Evolutionary conservation across 1,284 basidiomycete species (phyloP), one percentile per base, ranked within the genome.

Genomic region (Heterobasidion occidentale): DNA sequence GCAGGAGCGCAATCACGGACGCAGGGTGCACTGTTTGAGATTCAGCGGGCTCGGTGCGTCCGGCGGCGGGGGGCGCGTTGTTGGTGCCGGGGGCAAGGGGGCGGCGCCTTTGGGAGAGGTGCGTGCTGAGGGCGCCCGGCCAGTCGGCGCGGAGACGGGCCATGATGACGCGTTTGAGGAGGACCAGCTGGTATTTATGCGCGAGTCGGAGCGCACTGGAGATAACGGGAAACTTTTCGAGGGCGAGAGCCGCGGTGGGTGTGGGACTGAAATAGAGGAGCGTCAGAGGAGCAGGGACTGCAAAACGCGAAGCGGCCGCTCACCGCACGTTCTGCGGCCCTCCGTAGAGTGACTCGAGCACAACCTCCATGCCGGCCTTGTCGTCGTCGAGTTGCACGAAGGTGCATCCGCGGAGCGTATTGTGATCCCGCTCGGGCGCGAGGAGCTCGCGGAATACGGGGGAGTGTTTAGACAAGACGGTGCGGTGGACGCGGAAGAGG

Each of bases 11-110:
- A 57, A 67, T 65, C 35, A 65, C 64, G 46, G 53, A 56, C 15
- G 64, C 65, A 8, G 67, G 67, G 49, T 66, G 63, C 9, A 67
- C 61, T 56, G 63, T 60, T 45, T 60, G 49, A 59, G 65, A 61
- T 27, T 65, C 63, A 19, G 14, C 47, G 9, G 55, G 45, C n/a
- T 20, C 44, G 53, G 27, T 27, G 27, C 27, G 27, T 27, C 3
- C 27, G 27, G 27, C 27, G 3, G 27, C 27, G 27, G 4, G 27
- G 27, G 27, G 27, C 27, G 27, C 27, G 27, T 27, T 27, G 27
- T 27, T 27, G 27, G 27, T 27, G 27, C 27, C 27, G 2, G 27
- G 27, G 27, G 27, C 27, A 5, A 27, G 27, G 27, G 27, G 27
- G 27, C 27, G 4, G 27, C 27, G 27, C 27, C 50, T 20, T 14